Percentiles rank a stretch among this genome's conserved stretches.
phyloP scores from a whole-genome alignment of 495 filamentous ascomycete species.

The Coniosporium apollinis region DNA sequence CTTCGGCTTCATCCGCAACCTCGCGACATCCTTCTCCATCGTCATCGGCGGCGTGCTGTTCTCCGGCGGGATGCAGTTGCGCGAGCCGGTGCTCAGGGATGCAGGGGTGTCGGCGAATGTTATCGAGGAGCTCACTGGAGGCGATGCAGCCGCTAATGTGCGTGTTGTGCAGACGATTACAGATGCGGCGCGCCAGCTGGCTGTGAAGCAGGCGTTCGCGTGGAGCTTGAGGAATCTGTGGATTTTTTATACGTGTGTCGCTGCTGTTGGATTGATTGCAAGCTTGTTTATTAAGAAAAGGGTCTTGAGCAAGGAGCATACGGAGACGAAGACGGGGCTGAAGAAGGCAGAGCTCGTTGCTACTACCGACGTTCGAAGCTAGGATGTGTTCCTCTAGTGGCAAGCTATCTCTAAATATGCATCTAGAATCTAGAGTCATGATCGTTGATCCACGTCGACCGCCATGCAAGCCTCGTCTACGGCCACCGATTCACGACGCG shows the following conservation, averaged over 20 bases:
- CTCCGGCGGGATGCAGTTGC: constrained; percentile 39
- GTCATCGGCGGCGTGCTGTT: constrained; percentile 25
- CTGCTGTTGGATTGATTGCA: constrained; percentile 31
- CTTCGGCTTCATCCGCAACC: constrained; percentile 16
- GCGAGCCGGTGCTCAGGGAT: constrained; percentile 21
- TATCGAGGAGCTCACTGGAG: constrained; percentile 28
- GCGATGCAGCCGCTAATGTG: constrained; percentile 36
- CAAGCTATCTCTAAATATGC: too few species aligned
- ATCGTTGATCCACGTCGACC: too few species aligned
- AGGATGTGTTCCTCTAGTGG: too few species aligned
- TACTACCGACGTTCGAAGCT: too few species aligned
- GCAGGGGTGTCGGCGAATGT: constrained; percentile 29
- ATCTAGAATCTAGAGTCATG: too few species aligned
- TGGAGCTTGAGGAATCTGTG: constrained; percentile 45
- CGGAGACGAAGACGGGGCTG: constrained; percentile 41
- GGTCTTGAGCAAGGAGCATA: constrained; percentile 39
- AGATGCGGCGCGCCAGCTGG: constrained; percentile 28
- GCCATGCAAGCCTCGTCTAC: too few species aligned
- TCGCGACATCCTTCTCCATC: constrained; percentile 17
- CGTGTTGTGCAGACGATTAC: constrained; percentile 26
- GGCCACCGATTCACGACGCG: too few species aligned
- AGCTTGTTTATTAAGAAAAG: constrained; percentile 36
- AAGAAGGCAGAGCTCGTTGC: too few species aligned
- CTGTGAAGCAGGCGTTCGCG: constrained; percentile 38
- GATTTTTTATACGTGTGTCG: constrained; percentile 41